Percentiles rank a stretch among this genome's conserved stretches.
phyloP scores from a whole-genome alignment of 2,329 filamentous ascomycete species.

The Trichophyton equinum region DNA sequence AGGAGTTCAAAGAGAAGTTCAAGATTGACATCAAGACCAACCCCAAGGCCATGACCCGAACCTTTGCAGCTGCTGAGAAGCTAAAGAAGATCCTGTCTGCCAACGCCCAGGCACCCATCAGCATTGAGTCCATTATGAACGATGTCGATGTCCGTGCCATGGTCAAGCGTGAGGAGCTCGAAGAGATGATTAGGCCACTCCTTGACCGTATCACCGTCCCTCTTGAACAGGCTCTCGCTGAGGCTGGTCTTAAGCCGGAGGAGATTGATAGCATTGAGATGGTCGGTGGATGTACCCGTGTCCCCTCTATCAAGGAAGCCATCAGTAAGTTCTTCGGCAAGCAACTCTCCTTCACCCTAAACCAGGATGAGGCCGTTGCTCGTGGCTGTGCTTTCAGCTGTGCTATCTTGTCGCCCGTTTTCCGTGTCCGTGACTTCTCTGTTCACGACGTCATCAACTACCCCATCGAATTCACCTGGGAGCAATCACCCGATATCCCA shows the following conservation, averaged over 20 bases:
- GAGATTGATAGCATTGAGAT: slow-evolving; percentile 92
- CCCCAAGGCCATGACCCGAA: slow-evolving; percentile 76
- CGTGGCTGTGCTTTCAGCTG: slow-evolving; percentile 95
- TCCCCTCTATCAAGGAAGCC: slow-evolving; percentile 80
- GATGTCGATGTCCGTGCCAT: slow-evolving; percentile 81
- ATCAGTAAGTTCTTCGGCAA: slow-evolving; percentile 90
- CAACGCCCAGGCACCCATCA: slow-evolving; percentile 82
- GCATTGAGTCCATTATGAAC: slow-evolving; percentile 98
- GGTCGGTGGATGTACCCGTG: slow-evolving; percentile 86
- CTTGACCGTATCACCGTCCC: slow-evolving; percentile 59
- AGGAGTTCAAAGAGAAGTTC: slow-evolving; percentile 95
- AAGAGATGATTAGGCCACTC: slow-evolving; percentile 77
- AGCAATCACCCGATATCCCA: slow-evolving; percentile 95
- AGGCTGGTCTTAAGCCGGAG: slow-evolving; percentile 78
- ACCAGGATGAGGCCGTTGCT: slow-evolving; percentile 94
- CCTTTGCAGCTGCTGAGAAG: slow-evolving; percentile 83
- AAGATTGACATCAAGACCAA: slow-evolving; percentile 91
- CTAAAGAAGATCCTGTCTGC: slow-evolving; percentile 96
- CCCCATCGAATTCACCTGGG: slow-evolving; percentile 97
- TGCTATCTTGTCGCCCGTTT: slow-evolving; percentile 90
- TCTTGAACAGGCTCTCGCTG: slow-evolving; percentile 82
- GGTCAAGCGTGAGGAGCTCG: slow-evolving; percentile 88
- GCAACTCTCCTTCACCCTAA: slow-evolving; percentile 84
- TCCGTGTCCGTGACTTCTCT: slow-evolving; percentile 96
- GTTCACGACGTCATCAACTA: slow-evolving; percentile 97